Base-by-base conservation (phyloP, 2,329 filamentous ascomycete species). In the Alternaria solani region DNA sequence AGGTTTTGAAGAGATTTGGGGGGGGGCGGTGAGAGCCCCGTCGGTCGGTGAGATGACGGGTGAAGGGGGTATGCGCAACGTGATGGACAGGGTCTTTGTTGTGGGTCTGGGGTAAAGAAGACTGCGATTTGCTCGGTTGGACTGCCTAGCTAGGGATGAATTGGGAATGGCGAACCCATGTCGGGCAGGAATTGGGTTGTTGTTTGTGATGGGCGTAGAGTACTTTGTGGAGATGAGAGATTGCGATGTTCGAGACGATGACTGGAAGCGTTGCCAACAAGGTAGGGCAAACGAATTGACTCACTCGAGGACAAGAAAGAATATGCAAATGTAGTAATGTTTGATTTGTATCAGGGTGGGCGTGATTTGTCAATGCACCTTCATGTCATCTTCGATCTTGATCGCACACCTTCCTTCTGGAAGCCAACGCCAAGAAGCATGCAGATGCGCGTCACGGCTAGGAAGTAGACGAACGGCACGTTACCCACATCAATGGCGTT, bases 401-500 rank as follows among this genome's bases (percentile, higher is more conserved):
- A 54, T 47, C 43, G 59, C 25, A 20, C 25, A 18, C 48, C 28
- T 12, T 58, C 39, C 32, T 52, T 39, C 30, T 26, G 51, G 47
- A 74, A 72, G 26, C 75, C 75, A 28, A 77, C 55, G 7, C 74
- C 64, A 28, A 66, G 52, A 32, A 77, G 54, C 57, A 77, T 67
- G 38, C 57, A 65, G 23, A 69, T 60, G 41, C 75, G 68, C 51
- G 66, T 68, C 26, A 70, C 20, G 5, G 88, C 88, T 4, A 89
- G 88, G 4, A 87, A 76, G 73, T 92, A 92, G 28, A 92, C 89
- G 78, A 90, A 91, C 1, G 84, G 85, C 16, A 92, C 83, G 70
- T 91, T 91, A 1, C 89, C 90, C 82, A 84, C 86, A 65, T 88
- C 87, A 62, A 90, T 89, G 12, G 83, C 82, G 75, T 90, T 91